Base-by-base conservation (phyloP, 2,329 filamentous ascomycete genomes). In the Chaetomium sp. region DNA sequence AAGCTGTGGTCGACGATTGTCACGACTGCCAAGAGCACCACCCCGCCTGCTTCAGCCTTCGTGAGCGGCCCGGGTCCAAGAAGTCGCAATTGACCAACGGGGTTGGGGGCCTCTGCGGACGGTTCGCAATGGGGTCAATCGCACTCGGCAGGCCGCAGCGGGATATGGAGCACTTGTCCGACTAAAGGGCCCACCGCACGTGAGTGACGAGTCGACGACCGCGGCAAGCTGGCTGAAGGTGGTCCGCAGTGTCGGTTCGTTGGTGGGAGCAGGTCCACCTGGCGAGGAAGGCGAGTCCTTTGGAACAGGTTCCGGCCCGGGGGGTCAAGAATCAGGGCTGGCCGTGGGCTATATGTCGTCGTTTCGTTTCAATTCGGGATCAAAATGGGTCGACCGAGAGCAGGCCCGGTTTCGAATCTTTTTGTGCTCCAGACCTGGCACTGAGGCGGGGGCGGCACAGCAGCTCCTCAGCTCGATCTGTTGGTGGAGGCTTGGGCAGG, bases 381-480 rank as follows among this genome's bases (percentile, higher is more conserved):
- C 27, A 9, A 13, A 25, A 45, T 49, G 25, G 27, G 58, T 23
- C 54, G 49, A 38, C 33, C 8, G 13, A 47, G 23, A 50, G 7
- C 8, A 19, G 16, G 47, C 13, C 64, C 19, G 4, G 60, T 66
- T 63, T 63, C 27, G 49, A 19, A 55, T 57, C 9, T 16, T 60
- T 53, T 47, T 23, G 2, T 50, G 21, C 23, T 33, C 29, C 3
- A n/a, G 27, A n/a, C n/a, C 29, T 47, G 42, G 33, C 21, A 16
- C 35, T 33, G 51, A n/a, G 56, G 60, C 29, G 60, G 51, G 56
- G 54, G 60, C 31, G 64, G 64, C 64, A 56, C 64, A 63, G 64
- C 64, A 55, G 10, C 49, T 31, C 35, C 23, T 23, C 33, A 16
- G 47, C n/a, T n/a, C 57, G 23, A 47, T 10, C n/a, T 8, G 57